A percentile compares a stretch with the other conserved stretches of the same genome.
Evolutionary conservation across 345 rosid genomes (phyloP).

Genomic region (Sapria himalayana): DNA sequence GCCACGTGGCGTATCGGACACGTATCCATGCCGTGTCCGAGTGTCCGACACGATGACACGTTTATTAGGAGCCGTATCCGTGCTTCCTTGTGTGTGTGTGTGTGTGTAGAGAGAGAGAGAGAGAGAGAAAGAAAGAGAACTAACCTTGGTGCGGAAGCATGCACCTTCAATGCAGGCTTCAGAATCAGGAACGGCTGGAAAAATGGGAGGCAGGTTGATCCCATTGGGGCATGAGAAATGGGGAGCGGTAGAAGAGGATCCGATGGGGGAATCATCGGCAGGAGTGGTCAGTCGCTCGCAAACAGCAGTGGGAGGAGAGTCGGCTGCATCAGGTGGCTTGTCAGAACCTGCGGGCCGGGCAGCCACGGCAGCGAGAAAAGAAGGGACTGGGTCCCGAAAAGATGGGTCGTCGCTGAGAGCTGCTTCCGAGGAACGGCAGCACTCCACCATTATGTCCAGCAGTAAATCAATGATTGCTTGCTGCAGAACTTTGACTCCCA

Average conservation of each 20-base stretch:
- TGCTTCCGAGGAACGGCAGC: constrained; percentile 91
- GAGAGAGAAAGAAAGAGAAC: constrained; percentile 1
- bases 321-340: constrained; percentile 41
- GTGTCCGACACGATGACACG: too few species aligned
- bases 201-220: constrained; percentile 24
- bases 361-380: constrained; percentile 25
- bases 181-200: constrained; percentile 42
- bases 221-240: constrained; percentile 50
- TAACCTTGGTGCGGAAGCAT: constrained; percentile 58
- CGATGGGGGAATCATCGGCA: constrained; percentile 41
- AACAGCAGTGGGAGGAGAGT: constrained; percentile 34
- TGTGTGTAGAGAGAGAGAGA: too few species aligned
- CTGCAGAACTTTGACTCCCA: constrained; percentile 98
- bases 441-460: constrained; percentile 91
- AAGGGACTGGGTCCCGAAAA: constrained; percentile 25
- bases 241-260: constrained; percentile 41
- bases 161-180: constrained; percentile 35
- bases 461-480: constrained; percentile 96
- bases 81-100: too few species aligned
- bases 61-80: too few species aligned
- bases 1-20: too few species aligned
- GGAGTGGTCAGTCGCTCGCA: constrained; percentile 59
- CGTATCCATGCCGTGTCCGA: too few species aligned
- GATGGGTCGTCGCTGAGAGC: constrained; percentile 26
- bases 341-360: constrained; percentile 38